Percentiles rank a stretch among this genome's conserved stretches.
These are phyloP conservation scores for Penicillium alfredii DNA, from an alignment of 495 filamentous ascomycete genomes.

Conservation along the genomic window DNA sequence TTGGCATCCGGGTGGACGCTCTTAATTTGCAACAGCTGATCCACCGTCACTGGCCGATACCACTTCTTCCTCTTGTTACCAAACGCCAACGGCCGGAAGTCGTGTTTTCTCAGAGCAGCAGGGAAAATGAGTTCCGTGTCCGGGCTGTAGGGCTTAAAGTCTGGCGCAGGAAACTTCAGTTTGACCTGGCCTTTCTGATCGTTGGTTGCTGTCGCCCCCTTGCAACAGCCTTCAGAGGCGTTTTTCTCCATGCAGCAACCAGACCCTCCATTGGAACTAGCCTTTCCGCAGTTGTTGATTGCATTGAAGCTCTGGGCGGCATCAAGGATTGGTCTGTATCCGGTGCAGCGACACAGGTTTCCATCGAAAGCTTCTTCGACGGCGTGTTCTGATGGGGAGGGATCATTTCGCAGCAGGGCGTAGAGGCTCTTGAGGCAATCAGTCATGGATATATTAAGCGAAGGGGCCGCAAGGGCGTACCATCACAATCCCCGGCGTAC, in stretches of 20 bases:
- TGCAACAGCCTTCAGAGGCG: conserved; percentile 37
- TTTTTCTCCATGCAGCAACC: conserved; percentile 53
- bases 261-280: conserved; percentile 40
- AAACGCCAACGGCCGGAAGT: conserved; percentile 75
- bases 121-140: conserved; percentile 96
- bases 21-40: conserved; percentile 90
- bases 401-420: conserved; percentile 65
- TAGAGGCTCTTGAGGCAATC: conserved; percentile 21
- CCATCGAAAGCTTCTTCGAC: conserved; percentile 55
- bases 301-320: conserved; percentile 63
- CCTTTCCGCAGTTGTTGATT: conserved; percentile 35
- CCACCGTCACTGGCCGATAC: conserved; percentile 81
- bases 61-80: conserved; percentile 94
- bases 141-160: conserved; percentile 88
- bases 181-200: conserved; percentile 17
- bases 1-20: conserved; percentile 78
- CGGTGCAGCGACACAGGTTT: conserved; percentile 92
- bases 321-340: conserved; percentile 90
- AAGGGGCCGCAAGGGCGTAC: conserved; percentile 23
- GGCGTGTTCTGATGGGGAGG: conserved; percentile 23
- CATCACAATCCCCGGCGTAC: conserved; percentile 98
- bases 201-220: conserved; percentile 15
- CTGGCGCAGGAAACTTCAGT: conserved; percentile 32
- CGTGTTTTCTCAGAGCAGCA: conserved; percentile 71
- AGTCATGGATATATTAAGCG: background rate